These are phyloP conservation scores for Nemophila menziesii DNA, from an alignment of 257 asterid species.

Conservation along the genomic window DNA sequence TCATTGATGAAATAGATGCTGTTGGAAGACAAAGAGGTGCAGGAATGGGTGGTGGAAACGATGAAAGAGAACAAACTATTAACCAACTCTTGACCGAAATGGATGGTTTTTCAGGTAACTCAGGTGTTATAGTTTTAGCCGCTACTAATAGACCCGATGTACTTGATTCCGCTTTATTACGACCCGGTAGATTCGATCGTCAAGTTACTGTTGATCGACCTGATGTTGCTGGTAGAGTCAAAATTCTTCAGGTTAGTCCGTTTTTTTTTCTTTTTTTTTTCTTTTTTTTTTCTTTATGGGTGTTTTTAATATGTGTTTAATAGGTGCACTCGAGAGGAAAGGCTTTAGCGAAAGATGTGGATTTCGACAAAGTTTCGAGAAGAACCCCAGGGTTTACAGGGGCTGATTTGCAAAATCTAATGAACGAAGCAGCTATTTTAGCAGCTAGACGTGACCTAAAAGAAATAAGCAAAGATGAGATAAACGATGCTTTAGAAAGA, in stretches of 20 bases:
- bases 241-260: constrained; percentile 68
- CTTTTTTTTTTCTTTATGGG: background rate
- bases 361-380: constrained; percentile 85
- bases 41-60: constrained; percentile 93
- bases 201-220: constrained; percentile 97
- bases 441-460: constrained; percentile 95
- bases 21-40: constrained; percentile 98
- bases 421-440: constrained; percentile 98
- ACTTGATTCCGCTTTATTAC: constrained; percentile 84
- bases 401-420: constrained; percentile 93
- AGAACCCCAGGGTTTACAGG: constrained; percentile 99
- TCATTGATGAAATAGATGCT: constrained; percentile 95
- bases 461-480: constrained; percentile 98
- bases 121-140: constrained; percentile 88
- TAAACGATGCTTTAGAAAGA: constrained; percentile 93
- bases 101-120: constrained; percentile 95
- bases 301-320: background rate
- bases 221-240: constrained; percentile 96
- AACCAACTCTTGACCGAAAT: constrained; percentile 97
- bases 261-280: background rate
- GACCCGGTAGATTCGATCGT: constrained; percentile 96
- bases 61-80: constrained; percentile 94
- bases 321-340: constrained; percentile 95
- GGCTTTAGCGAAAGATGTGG: constrained; percentile 95
- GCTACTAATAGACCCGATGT: constrained; percentile 96